These are phyloP conservation scores for Russula olivacea DNA, from an alignment of 768 basidiomycete genomes.

Conservation along the genomic window DNA sequence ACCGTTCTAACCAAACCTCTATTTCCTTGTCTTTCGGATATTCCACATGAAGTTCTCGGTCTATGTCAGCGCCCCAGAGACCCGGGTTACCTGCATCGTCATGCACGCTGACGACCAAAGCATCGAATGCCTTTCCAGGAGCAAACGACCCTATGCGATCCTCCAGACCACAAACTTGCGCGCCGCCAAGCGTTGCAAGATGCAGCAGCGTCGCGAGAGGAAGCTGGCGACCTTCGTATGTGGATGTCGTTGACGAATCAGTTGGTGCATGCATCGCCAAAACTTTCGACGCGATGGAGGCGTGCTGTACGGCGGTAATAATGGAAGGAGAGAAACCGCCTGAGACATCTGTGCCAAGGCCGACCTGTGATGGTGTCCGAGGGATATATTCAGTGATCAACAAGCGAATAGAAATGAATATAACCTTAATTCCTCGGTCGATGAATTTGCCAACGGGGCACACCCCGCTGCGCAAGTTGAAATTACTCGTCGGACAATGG, in stretches of 20 bases:
- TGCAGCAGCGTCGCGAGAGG: conserved; percentile 72
- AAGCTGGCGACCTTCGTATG: conserved; percentile 57
- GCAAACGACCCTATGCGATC: conserved; percentile 69
- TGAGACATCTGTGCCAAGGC: conserved; percentile 89
- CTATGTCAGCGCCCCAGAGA: conserved; percentile 46
- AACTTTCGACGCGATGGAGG: conserved; percentile 77
- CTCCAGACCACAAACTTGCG: conserved; percentile 69
- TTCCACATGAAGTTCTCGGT: conserved; percentile 27
- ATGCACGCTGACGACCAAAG: conserved; percentile 62
- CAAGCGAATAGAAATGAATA: neutral
- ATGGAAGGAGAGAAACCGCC: conserved; percentile 85
- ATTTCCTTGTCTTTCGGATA: conserved; percentile 35
- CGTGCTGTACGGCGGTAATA: conserved; percentile 64
- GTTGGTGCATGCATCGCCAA: conserved; percentile 43
- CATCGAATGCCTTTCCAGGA: conserved; percentile 86
- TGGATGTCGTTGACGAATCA: neutral
- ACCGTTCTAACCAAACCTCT: conserved; percentile 66
- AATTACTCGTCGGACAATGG: conserved; percentile 93
- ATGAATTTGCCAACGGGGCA: conserved; percentile 74
- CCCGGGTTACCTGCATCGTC: conserved; percentile 49
- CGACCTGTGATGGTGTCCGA: conserved; percentile 51
- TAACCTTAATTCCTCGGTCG: conserved; percentile 77
- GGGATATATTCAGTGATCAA: neutral
- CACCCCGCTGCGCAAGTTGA: conserved; percentile 82
- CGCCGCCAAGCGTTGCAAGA: conserved; percentile 90